These are phyloP conservation scores for Auricularia auricula-judae DNA, from an alignment of 768 basidiomycete genomes.

Conservation along the genomic window DNA sequence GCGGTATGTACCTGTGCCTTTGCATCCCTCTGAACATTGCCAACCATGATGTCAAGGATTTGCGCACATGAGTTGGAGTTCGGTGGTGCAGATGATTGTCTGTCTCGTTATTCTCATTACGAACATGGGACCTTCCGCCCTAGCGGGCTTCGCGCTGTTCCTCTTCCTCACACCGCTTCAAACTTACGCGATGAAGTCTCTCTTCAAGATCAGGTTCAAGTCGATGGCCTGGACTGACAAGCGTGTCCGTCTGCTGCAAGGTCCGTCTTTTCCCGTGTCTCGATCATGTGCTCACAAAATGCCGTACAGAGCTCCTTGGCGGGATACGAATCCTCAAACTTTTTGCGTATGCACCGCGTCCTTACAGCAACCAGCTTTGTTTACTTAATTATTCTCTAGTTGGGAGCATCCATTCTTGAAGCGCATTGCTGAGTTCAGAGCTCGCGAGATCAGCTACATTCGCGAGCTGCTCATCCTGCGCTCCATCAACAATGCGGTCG, in stretches of 20 bases:
- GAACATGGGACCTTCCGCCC: conserved; percentile 53
- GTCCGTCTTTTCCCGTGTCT: too few species aligned
- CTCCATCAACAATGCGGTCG: conserved; percentile 55
- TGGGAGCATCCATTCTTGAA: conserved; percentile 53
- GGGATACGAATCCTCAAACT: conserved; percentile 91
- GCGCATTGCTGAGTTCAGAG: conserved; percentile 58
- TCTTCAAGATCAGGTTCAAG: conserved; percentile 58
- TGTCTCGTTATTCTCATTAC: conserved; percentile 56
- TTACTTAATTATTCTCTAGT: conserved; percentile 17
- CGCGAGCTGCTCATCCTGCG: conserved; percentile 57
- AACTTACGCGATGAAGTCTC: conserved; percentile 55
- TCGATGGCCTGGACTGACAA: conserved; percentile 87
- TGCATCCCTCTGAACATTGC: background rate
- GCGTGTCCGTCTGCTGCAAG: conserved; percentile 79
- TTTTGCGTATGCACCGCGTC: conserved; percentile 64
- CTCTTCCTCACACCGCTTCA: conserved; percentile 65
- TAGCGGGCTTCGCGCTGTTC: conserved; percentile 52
- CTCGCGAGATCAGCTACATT: conserved; percentile 61
- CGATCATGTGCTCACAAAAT: too few species aligned
- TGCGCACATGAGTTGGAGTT: conserved; percentile 73
- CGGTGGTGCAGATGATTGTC: conserved; percentile 66
- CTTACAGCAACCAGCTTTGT: background rate
- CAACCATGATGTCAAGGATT: conserved; percentile 20
- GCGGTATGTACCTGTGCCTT: conserved; percentile 27
- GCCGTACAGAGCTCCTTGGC: conserved; percentile 45